Base-by-base conservation (phyloP, 495 filamentous ascomycete species). In the Cairneyella variabilis region DNA sequence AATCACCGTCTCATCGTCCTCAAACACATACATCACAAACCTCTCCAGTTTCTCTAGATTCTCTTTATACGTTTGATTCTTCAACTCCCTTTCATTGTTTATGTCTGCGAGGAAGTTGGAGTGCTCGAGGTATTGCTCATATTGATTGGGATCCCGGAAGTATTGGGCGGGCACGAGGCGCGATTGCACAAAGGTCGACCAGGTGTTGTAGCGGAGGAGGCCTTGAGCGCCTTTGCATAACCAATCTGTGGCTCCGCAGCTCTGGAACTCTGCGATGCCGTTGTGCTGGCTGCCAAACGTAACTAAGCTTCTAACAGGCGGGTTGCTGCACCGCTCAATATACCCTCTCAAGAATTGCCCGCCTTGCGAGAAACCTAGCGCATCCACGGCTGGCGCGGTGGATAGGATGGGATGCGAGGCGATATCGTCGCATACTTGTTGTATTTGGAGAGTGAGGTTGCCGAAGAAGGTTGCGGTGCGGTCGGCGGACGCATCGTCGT, bases 21-120 rank as follows among this genome's bases (percentile, higher is more conserved):
- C 83, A 65, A 97, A 99, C 75, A 95, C 74, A 65, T 84, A 89
- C 89, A 97, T 89, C 27, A 88, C 86, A 56, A 99, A 89, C 54
- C 80, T 80, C 63, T 89, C 83, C 58, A 99, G 63, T 42, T 63
- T 69, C 23, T 69, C 75, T 49, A 99, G 65, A 66, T 90, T 86
- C 61, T 77, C 67, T 66, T 77, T 84, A 67, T 97, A 97, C 7
- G 70, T 77, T 38, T 64, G 59, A 58, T 91, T 96, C 77, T 92
- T 96, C 48, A 63, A 21, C 32, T 48, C 57, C 2, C 95, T 77
- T 79, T 97, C 93, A 64, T 96, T 97, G 70, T 99, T 99, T 68
- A 97, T 84, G 67, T 97, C 92, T n/a, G 92, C 93, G n/a, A 99
- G 75, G 67, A 92, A 96, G 63, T 91, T 95, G 64, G 89, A 93